These are phyloP conservation scores for Alloteropsis semialata DNA, from an alignment of 176 grass and related monocot genomes.

Conservation along the genomic window DNA sequence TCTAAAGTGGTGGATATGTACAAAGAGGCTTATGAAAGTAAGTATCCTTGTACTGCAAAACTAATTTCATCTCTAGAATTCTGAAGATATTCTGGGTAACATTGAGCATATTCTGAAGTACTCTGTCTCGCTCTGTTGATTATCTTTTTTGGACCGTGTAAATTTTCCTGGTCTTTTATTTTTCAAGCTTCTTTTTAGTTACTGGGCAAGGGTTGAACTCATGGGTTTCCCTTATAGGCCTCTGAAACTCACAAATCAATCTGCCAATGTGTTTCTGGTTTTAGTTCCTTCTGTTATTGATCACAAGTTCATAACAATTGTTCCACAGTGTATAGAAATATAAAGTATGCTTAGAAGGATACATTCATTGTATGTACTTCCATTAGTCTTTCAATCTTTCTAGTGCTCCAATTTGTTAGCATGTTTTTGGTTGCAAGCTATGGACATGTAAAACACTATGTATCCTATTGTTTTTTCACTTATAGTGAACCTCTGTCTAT, in stretches of 20 bases:
- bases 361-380: neutral
- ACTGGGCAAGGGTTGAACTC: neutral
- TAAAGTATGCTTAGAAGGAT: neutral
- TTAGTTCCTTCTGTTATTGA: neutral
- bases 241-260: neutral
- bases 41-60: slow-evolving; percentile 5
- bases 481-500: neutral
- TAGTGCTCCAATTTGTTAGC: neutral
- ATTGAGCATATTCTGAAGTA: neutral
- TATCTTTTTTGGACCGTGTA: neutral
- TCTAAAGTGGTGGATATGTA: slow-evolving; percentile 76
- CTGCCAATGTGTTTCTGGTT: neutral
- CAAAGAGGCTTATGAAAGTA: slow-evolving; percentile 90
- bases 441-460: neutral
- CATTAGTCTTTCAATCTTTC: neutral
- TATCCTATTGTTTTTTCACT: neutral
- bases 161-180: neutral
- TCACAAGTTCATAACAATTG: neutral
- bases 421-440: neutral
- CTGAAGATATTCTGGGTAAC: neutral
- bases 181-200: neutral
- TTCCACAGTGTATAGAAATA: neutral
- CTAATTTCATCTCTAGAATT: neutral
- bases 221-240: neutral
- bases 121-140: neutral